These are phyloP conservation scores for Erysimum cheiranthoides DNA, from an alignment of 345 rosid species.

Conservation along the genomic window DNA sequence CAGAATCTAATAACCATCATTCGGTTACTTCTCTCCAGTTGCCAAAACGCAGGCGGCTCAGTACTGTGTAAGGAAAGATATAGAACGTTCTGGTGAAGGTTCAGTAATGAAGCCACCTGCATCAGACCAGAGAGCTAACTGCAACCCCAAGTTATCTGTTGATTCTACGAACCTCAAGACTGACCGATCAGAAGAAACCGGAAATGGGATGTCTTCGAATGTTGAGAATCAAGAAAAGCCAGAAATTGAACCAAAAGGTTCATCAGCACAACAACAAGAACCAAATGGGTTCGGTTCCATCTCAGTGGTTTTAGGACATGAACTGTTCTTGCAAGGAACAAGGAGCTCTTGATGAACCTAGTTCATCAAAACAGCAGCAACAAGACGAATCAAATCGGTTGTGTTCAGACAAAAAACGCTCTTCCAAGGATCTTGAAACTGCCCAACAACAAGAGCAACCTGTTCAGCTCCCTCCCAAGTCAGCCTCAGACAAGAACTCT, in stretches of 20 bases:
- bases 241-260: slow-evolving; percentile 16
- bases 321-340: slow-evolving; percentile 29
- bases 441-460: too few species aligned
- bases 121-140: slow-evolving; percentile 39
- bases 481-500: too few species aligned
- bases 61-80: slow-evolving; percentile 58
- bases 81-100: slow-evolving; percentile 39
- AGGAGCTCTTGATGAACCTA: slow-evolving; percentile 21
- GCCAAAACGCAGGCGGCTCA: slow-evolving; percentile 56
- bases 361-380: slow-evolving; percentile 36
- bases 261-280: too few species aligned
- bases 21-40: slow-evolving; percentile 48
- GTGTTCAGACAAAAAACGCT: slow-evolving; percentile 26
- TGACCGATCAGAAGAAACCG: slow-evolving; percentile 39
- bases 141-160: slow-evolving; percentile 3
- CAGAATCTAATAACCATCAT: slow-evolving; percentile 42
- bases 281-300: too few species aligned
- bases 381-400: slow-evolving; percentile 30
- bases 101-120: slow-evolving; percentile 30
- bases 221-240: slow-evolving; percentile 45
- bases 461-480: too few species aligned
- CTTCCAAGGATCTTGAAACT: too few species aligned
- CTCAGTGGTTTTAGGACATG: too few species aligned
- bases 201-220: slow-evolving; percentile 22
- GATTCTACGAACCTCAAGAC: slow-evolving; percentile 24